Base-by-base conservation (phyloP, 768 basidiomycete species). In the Melanogaster broomeanus region DNA sequence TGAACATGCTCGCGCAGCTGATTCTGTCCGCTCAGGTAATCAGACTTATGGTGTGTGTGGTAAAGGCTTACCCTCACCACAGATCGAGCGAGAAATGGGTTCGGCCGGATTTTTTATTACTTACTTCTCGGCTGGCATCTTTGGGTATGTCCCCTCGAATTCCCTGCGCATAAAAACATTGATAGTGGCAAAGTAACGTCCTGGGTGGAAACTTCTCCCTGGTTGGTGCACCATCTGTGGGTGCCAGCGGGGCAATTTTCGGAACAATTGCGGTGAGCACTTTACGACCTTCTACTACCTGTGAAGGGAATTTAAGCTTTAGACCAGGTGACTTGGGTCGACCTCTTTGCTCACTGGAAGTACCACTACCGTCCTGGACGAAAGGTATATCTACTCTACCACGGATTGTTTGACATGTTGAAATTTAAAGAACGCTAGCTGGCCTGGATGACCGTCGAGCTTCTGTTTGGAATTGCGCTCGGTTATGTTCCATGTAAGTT, bases 81-180 rank as follows among this genome's bases (percentile, higher is more conserved):
- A 93, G 85, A 85, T 96, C 50, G 93, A 97, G 64, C 77, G 86
- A 51, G 92, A 94, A 61, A 93, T 97, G 90, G 93, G 93, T 9
- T 90, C 93, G 0, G 74, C 76, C 24, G 87, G 88, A 0, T 99
- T 97, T 71, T 55, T 92, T 28, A 73, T 97, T 12, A 82, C 91
- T 3, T 99, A 98, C 68, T 81, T 94, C 39, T 80, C 93, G 1
- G 88, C 92, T 11, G 96, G 96, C 7, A 91, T 97, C 30, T 98
- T 97, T 65, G 96, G 96, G 80, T 93, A 67, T 35, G 68, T 57
- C 19, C 11, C 13, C 66, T 57, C 18, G 30, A 21, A 28, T 53
- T 8, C 35, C 28, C 38, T 21, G 40, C 8, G n/a, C 27, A 42
- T 51, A 10, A 16, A 33, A 31, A 6, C 38, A 34, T 54, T 60